Percentiles rank a stretch among this genome's conserved stretches.
phyloP scores from a whole-genome alignment of 495 filamentous ascomycete genomes.

The Aspergillus baeticus region DNA sequence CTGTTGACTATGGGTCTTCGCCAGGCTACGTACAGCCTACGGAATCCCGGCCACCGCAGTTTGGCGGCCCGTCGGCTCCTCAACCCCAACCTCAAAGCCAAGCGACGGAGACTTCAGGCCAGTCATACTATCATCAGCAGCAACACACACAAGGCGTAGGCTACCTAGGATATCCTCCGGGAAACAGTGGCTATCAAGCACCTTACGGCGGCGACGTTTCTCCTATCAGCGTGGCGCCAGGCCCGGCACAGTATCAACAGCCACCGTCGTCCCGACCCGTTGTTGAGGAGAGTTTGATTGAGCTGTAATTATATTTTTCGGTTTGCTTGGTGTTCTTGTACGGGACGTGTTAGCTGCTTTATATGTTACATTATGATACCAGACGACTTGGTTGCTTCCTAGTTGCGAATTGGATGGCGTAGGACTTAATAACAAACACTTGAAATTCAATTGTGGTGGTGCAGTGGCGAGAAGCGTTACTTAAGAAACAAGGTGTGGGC shows the following conservation, averaged over 20 bases:
- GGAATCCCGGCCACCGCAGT: conserved; percentile 30
- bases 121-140: conserved; percentile 42
- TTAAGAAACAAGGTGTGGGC: not conserved
- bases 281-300: conserved; percentile 90
- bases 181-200: conserved; percentile 31
- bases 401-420: conserved; percentile 18
- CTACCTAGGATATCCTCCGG: conserved; percentile 38
- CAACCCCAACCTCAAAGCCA: conserved; percentile 22
- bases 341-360: not conserved
- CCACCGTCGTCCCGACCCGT: conserved; percentile 48
- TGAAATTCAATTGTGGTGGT: not conserved
- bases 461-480: not conserved
- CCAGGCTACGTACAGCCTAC: conserved; percentile 29
- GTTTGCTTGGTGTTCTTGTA: not conserved
- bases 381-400: conserved; percentile 21
- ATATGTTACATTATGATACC: conserved; percentile 26
- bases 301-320: conserved; percentile 42
- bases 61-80: conserved; percentile 15
- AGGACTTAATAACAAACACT: not conserved
- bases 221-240: conserved; percentile 57
- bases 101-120: conserved; percentile 26
- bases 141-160: conserved; percentile 44
- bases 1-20: conserved; percentile 29
- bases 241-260: conserved; percentile 53
- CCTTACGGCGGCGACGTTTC: conserved; percentile 47